Evolutionary conservation across 2,329 filamentous ascomycete species (phyloP), one percentile per base, ranked within the genome.

Genomic region (Ceratocystis lukuohia): DNA sequence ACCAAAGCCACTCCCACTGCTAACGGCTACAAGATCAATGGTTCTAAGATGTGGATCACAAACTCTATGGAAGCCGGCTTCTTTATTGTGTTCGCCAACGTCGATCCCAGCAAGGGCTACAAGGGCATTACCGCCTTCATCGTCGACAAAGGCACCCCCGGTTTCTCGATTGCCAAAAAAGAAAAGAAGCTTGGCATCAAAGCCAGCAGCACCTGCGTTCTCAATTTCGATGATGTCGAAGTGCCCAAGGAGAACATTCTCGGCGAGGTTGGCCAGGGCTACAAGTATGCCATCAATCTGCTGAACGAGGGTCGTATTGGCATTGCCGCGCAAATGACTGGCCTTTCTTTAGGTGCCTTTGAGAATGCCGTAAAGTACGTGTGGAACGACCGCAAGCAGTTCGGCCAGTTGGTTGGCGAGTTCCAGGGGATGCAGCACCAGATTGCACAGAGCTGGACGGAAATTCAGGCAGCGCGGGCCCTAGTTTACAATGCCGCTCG

Each of bases 371-470:
- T 89, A 68, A 83, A 83, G 82, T 97, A 99, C 78, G 91, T 91
- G 70, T 99, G 91, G 91, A 97, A 97, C 77, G 94, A 99, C 80
- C 89, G 94, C 73, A 91, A 90, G 80, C 94, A 99, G 79, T 99
- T 99, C 74, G 93, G 94, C 71, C 82, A 90, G 74, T 84, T 96
- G 65, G 87, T 99, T 68, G 94, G 94, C 73, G 89, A 95, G 75
- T 99, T 99, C 83, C 94, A 99, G 78, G 92, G 91, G 72, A 97
- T 99, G 94, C 93, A 97, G 79, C 92, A 96, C 80, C 94, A 99
- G 80, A 88, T 99, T 69, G 94, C 94, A 1, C 94, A 99, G 78
- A 88, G 91, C 1, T 97, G 93, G 79, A 90, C 88, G 28, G 94
- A 99, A 76, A 96, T 99, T 73, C 81, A 86, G 66, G 94, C 94